Conservation (phyloP, 192 early-diverging fungal genomes). For the Allomyces macrogynus region DNA sequence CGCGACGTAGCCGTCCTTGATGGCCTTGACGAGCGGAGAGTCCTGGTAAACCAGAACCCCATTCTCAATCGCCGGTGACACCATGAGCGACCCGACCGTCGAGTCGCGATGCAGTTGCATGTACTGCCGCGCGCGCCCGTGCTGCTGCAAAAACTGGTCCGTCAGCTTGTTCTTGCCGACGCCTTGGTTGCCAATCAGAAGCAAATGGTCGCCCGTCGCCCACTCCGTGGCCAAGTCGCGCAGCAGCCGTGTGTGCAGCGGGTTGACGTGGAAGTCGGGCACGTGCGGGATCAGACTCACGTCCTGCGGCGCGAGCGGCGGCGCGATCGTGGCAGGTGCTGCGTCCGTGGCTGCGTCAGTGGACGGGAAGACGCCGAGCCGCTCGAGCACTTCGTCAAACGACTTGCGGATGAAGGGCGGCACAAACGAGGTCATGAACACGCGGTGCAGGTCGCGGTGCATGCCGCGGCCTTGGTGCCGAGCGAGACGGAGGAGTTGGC, state of each 20-base stretch:
- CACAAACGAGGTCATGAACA: constrained; percentile 19
- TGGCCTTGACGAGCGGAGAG: constrained; percentile 19
- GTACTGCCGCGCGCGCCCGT: constrained; percentile 49
- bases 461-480: constrained; percentile 17
- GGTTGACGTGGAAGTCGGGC: constrained; percentile 45
- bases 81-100: constrained; percentile 52
- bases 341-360: not conserved
- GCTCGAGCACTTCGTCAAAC: constrained; percentile 23
- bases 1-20: constrained; percentile 22
- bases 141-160: constrained; percentile 50
- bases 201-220: constrained; percentile 42
- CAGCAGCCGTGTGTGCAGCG: constrained; percentile 44
- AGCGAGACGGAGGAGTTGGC: constrained; percentile 22
- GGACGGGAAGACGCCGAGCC: not conserved
- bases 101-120: constrained; percentile 62
- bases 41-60: constrained; percentile 52
- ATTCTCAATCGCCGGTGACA: constrained; percentile 46
- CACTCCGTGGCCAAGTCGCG: constrained; percentile 36
- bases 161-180: constrained; percentile 43
- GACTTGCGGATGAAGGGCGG: constrained; percentile 13
- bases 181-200: constrained; percentile 69
- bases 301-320: not conserved
- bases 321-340: not conserved
- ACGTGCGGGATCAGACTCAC: not conserved
- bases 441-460: constrained; percentile 10